These are phyloP conservation scores for Penicillium cinerascens DNA, from an alignment of 495 filamentous ascomycete genomes.

Conservation along the genomic window DNA sequence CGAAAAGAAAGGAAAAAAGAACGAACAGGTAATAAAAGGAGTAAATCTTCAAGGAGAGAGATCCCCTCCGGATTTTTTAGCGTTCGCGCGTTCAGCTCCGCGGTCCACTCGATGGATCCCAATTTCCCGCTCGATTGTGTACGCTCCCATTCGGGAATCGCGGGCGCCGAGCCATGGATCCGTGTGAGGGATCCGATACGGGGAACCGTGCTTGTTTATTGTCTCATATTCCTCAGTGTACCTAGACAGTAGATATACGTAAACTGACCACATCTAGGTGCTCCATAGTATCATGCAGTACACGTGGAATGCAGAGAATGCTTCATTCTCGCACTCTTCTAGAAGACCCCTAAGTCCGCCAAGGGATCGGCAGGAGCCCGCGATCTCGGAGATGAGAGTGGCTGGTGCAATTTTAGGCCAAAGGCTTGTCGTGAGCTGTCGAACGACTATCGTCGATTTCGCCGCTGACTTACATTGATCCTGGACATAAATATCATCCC, in stretches of 20 bases:
- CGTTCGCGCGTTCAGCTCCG: constrained; percentile 20
- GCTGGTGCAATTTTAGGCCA: not conserved
- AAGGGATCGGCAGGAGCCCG: constrained; percentile 2
- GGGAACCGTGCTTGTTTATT: not conserved
- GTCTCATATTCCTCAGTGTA: no score
- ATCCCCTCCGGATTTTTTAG: constrained; percentile 9
- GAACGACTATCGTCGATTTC: not conserved
- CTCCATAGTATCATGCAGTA: not conserved
- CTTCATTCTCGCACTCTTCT: not conserved
- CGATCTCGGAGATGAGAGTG: constrained; percentile 7
- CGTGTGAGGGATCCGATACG: not conserved
- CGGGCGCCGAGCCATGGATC: constrained; percentile 5
- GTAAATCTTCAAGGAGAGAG: constrained; percentile 2
- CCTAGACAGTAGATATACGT: no score
- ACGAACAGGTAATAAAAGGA: constrained; percentile 6
- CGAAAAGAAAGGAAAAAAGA: constrained; percentile 5
- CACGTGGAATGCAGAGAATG: not conserved
- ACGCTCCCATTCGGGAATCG: constrained; percentile 4
- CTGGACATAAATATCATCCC: not conserved
- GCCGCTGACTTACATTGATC: no score
- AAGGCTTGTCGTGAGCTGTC: not conserved
- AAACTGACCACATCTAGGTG: not conserved
- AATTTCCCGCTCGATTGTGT: constrained; percentile 25
- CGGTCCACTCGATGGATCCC: constrained; percentile 9
- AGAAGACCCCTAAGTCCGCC: constrained; percentile 1